Evolutionary conservation across 495 filamentous ascomycete genomes (phyloP).

Genomic region (Neurospora sp.): DNA sequence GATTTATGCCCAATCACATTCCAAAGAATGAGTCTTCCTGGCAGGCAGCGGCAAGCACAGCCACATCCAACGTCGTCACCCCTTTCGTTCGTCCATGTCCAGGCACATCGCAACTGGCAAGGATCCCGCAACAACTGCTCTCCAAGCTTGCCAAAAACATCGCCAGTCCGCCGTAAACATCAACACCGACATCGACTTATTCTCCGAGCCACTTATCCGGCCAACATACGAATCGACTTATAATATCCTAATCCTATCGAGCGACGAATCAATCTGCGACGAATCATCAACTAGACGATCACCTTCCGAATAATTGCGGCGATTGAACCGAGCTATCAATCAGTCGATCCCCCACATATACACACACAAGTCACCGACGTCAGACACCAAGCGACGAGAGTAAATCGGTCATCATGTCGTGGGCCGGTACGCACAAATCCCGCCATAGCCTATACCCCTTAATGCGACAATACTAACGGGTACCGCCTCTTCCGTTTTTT

Average conservation of each 20-base stretch:
- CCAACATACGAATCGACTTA: neutral
- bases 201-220: neutral
- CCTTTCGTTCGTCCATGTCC: slow-evolving; percentile 1
- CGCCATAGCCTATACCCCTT: slow-evolving; percentile 6
- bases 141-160: neutral
- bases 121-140: neutral
- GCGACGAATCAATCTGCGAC: neutral
- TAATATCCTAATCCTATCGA: neutral
- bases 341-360: neutral
- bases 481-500: slow-evolving; percentile 2
- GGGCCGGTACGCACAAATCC: slow-evolving; percentile 40
- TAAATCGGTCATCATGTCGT: slow-evolving; percentile 43
- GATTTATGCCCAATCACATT: slow-evolving; percentile 2
- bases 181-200: neutral
- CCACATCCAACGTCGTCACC: slow-evolving; percentile 20
- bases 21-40: neutral
- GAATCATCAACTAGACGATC: neutral
- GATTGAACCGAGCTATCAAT: neutral
- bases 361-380: neutral
- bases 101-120: neutral
- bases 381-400: neutral
- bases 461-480: neutral
- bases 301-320: neutral
- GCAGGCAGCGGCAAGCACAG: slow-evolving; percentile 9
- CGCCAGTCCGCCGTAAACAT: neutral